phyloP scores from a whole-genome alignment of 1,284 basidiomycete genomes.

The Apiotrichum brassicae region DNA sequence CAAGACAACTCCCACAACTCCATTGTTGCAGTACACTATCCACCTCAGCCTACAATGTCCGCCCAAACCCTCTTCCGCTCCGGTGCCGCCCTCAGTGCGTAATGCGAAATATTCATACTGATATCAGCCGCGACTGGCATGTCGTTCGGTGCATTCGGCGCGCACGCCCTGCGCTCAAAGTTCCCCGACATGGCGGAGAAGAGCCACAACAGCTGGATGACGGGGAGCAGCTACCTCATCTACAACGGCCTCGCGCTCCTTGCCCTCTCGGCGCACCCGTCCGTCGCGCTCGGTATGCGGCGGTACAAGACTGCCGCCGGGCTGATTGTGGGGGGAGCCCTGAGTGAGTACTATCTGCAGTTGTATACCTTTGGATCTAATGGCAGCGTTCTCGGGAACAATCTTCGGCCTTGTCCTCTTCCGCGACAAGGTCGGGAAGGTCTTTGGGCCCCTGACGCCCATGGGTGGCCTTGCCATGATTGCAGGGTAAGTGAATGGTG shows the following conservation, averaged over 20 bases:
- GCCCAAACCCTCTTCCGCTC: conserved; percentile 22
- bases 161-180: conserved; percentile 40
- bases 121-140: conserved; percentile 42
- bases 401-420: conserved; percentile 62
- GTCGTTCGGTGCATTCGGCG: conserved; percentile 44
- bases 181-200: conserved; percentile 38
- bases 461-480: conserved; percentile 68
- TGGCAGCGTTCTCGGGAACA: conserved; percentile 60
- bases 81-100: conserved; percentile 35
- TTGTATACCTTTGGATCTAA: not conserved
- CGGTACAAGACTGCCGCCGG: conserved; percentile 62
- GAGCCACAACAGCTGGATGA: conserved; percentile 35
- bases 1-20: too few species aligned
- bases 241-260: conserved; percentile 71
- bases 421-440: conserved; percentile 54
- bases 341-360: conserved; percentile 16
- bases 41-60: conserved; percentile 7
- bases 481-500: conserved; percentile 57
- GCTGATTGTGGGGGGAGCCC: conserved; percentile 58
- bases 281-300: conserved; percentile 49
- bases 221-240: conserved; percentile 48
- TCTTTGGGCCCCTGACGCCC: conserved; percentile 68
- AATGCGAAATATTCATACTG: too few species aligned
- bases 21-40: too few species aligned
- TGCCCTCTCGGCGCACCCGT: conserved; percentile 63